Evolutionary conservation across 2,329 filamentous ascomycete genomes (phyloP).

Genomic region (Diaporthe amygdali): DNA sequence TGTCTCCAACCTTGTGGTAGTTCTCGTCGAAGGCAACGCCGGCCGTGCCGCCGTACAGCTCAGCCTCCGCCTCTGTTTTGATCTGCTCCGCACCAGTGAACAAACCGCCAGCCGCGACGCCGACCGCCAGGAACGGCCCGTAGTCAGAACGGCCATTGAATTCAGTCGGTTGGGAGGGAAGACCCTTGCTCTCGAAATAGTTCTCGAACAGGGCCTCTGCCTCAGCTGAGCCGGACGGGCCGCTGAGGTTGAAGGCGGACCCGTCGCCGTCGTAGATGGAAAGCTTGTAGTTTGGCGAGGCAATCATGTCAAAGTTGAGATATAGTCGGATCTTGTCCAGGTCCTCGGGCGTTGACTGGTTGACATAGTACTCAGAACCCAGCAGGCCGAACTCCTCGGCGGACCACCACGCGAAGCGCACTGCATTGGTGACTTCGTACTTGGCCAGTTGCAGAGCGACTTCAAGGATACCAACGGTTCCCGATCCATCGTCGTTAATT

Average conservation of each 20-base stretch:
- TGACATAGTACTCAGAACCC: conserved; percentile 37
- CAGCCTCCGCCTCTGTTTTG: conserved; percentile 58
- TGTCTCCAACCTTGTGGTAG: conserved; percentile 52
- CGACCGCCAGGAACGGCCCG: conserved; percentile 68
- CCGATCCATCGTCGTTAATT: conserved; percentile 38
- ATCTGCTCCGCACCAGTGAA: conserved; percentile 62
- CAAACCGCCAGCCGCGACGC: conserved; percentile 71
- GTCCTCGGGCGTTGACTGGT: conserved; percentile 28
- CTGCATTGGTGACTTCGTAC: conserved; percentile 35
- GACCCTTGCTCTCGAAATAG: conserved; percentile 43
- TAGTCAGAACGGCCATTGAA: conserved; percentile 65
- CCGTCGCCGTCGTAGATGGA: conserved; percentile 66
- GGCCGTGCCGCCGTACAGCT: conserved; percentile 66
- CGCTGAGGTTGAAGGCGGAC: conserved; percentile 60
- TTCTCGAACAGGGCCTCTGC: conserved; percentile 39
- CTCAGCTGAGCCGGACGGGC: conserved; percentile 31
- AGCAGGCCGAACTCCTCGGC: conserved; percentile 33
- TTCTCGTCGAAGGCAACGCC: conserved; percentile 53
- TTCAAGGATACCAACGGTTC: conserved; percentile 35
- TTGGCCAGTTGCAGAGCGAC: conserved; percentile 31
- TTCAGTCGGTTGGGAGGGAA: conserved; percentile 61
- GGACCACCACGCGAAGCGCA: conserved; percentile 44
- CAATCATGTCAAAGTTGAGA: conserved; percentile 64
- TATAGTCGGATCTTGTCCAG: conserved; percentile 42
- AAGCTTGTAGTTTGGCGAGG: conserved; percentile 54